Percentiles rank a stretch among this genome's conserved stretches.
These are phyloP conservation scores for Hortiboletus flavorubellus DNA, from an alignment of 768 basidiomycete species.

Conservation along the genomic window DNA sequence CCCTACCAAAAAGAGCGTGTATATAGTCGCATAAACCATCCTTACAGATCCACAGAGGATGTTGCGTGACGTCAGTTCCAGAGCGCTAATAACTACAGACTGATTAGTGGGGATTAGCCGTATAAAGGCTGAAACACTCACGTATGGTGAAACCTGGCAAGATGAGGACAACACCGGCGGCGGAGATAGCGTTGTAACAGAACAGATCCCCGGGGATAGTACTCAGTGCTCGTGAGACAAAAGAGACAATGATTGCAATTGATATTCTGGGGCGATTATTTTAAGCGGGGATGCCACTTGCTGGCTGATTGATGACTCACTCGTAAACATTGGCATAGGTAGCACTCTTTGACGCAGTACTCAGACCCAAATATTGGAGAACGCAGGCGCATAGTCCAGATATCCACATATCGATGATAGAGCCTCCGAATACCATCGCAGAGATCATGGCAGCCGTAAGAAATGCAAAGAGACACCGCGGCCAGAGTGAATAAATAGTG, in stretches of 20 bases:
- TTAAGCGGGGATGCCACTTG: neutral
- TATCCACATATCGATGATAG: conserved; percentile 79
- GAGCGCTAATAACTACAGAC: conserved; percentile 62
- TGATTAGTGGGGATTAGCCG: neutral
- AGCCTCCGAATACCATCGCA: conserved; percentile 78
- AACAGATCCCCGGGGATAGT: conserved; percentile 72
- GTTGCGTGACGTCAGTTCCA: conserved; percentile 79
- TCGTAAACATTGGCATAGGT: conserved; percentile 97
- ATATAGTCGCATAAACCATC: conserved; percentile 84
- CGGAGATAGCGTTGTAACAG: conserved; percentile 89
- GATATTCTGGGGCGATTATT: conserved; percentile 76
- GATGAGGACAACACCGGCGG: conserved; percentile 86
- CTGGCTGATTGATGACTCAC: conserved; percentile 45
- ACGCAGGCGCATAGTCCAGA: conserved; percentile 65
- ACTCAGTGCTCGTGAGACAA: conserved; percentile 74
- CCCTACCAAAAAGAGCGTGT: conserved; percentile 73
- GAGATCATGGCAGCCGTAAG: conserved; percentile 78
- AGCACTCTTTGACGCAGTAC: conserved; percentile 78
- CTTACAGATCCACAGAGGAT: conserved; percentile 79
- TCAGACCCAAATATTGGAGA: conserved; percentile 77
- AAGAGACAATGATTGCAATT: conserved; percentile 79
- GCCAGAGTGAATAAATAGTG: conserved; percentile 64
- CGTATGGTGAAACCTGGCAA: conserved; percentile 83
- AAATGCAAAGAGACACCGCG: conserved; percentile 73
- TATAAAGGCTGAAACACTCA: conserved; percentile 38